Percentiles rank a stretch among this genome's conserved stretches.
These are phyloP conservation scores for Canavalia ensiformis DNA, from an alignment of 306 rosid genomes.

Conservation along the genomic window DNA sequence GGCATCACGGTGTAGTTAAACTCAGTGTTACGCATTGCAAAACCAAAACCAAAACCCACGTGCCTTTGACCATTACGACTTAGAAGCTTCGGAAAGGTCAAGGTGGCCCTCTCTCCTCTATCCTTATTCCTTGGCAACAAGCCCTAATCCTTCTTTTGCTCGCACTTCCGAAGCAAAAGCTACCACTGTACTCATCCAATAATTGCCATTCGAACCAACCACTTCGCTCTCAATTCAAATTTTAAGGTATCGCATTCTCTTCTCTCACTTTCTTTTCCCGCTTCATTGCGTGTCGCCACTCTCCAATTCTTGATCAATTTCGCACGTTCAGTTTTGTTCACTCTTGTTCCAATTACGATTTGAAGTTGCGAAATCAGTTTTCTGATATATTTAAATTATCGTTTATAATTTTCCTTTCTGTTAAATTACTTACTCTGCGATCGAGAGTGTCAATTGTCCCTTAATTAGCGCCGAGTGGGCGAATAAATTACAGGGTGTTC, in stretches of 20 bases:
- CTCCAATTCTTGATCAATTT: conserved; percentile 43
- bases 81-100: conserved; percentile 56
- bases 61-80: conserved; percentile 64
- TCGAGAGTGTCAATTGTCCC: conserved; percentile 19
- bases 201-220: conserved; percentile 30
- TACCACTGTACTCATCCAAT: conserved; percentile 33
- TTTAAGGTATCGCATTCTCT: conserved; percentile 51
- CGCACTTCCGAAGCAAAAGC: conserved; percentile 14
- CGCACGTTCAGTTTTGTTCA: not conserved
- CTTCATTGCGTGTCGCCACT: not conserved
- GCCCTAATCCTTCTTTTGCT: conserved; percentile 57
- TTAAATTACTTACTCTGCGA: conserved; percentile 34
- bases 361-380: conserved; percentile 28
- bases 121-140: not conserved
- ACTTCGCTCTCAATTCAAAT: conserved; percentile 32
- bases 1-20: not conserved
- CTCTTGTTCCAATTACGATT: conserved; percentile 45
- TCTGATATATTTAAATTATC: not conserved
- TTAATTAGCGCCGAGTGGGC: not conserved
- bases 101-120: conserved; percentile 35
- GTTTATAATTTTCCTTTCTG: conserved; percentile 3
- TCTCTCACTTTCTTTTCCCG: conserved; percentile 21
- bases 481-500: conserved; percentile 6
- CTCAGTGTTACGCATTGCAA: not conserved
- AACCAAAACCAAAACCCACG: conserved; percentile 66